Evolutionary conservation across 2,329 filamentous ascomycete species (phyloP).

Genomic region (Rhinocladiella similis): DNA sequence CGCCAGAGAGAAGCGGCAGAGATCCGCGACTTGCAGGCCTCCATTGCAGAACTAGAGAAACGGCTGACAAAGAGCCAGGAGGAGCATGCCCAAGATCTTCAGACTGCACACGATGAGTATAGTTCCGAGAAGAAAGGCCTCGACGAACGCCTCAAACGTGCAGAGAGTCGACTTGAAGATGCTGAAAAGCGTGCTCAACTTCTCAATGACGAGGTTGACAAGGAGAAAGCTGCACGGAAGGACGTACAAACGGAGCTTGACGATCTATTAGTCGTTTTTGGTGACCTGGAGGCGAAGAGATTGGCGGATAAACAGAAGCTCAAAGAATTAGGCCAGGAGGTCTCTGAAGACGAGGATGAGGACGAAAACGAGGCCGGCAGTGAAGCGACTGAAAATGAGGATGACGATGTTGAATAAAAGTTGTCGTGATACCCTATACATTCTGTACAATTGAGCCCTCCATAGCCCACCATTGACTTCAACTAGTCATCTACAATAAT

Average conservation of each 20-base stretch:
- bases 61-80: slow-evolving; percentile 56
- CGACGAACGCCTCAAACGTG: slow-evolving; percentile 52
- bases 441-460: neutral
- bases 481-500: too few relatives aligned
- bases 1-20: slow-evolving; percentile 58
- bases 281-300: slow-evolving; percentile 75
- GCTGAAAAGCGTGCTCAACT: slow-evolving; percentile 28
- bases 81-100: slow-evolving; percentile 60
- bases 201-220: slow-evolving; percentile 39
- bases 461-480: too few relatives aligned
- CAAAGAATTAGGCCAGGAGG: slow-evolving; percentile 64
- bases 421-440: neutral
- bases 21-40: slow-evolving; percentile 62
- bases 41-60: slow-evolving; percentile 59
- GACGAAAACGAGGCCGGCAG: slow-evolving; percentile 57
- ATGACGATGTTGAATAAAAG: slow-evolving; percentile 26
- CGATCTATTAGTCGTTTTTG: slow-evolving; percentile 78
- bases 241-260: slow-evolving; percentile 72
- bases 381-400: slow-evolving; percentile 34
- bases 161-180: slow-evolving; percentile 40
- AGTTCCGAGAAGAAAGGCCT: slow-evolving; percentile 45
- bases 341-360: slow-evolving; percentile 76
- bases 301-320: slow-evolving; percentile 69
- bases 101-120: slow-evolving; percentile 56
- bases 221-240: slow-evolving; percentile 60